These are phyloP conservation scores for Orbilia ellipsospora DNA, from an alignment of 2,329 filamentous ascomycete species.

Conservation along the genomic window DNA sequence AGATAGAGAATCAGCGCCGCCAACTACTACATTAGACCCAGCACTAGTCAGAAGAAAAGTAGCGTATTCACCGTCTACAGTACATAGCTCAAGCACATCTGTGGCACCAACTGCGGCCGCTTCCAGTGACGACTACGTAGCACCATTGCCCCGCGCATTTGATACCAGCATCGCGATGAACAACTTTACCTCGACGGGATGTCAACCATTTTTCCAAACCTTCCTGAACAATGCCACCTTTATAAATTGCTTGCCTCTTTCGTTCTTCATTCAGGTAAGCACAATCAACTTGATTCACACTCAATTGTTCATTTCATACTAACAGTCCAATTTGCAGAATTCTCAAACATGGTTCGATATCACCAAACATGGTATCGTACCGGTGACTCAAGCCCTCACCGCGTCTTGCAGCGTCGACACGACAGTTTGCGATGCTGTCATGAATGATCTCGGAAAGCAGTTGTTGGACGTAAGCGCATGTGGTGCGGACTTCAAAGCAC, in stretches of 20 bases:
- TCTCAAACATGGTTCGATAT: conserved; percentile 83
- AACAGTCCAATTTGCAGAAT: conserved; percentile 67
- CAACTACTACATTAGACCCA: conserved; percentile 16
- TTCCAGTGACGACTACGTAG: conserved; percentile 38
- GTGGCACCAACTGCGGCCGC: conserved; percentile 19
- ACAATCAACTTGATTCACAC: background rate
- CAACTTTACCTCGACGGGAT: conserved; percentile 68
- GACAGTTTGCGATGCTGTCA: conserved; percentile 72
- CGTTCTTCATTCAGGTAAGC: conserved; percentile 80
- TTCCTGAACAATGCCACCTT: conserved; percentile 76
- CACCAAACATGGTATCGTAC: conserved; percentile 75
- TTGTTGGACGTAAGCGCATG: conserved; percentile 75
- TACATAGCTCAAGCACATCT: conserved; percentile 14
- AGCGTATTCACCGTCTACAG: conserved; percentile 40
- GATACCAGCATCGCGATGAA: conserved; percentile 63
- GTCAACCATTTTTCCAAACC: conserved; percentile 74
- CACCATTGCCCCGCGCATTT: conserved; percentile 48
- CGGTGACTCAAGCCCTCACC: conserved; percentile 81
- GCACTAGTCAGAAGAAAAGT: conserved; percentile 25
- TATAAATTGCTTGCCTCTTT: conserved; percentile 81
- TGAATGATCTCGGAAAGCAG: conserved; percentile 73
- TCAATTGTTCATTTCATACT: background rate
- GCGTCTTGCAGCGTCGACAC: conserved; percentile 77
- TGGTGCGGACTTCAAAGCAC: conserved; percentile 73
- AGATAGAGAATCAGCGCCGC: background rate